Percentiles rank a stretch among this genome's conserved stretches.
Evolutionary conservation across 2,329 filamentous ascomycete genomes (phyloP).

Genomic region (Aspergillus alliaceus): DNA sequence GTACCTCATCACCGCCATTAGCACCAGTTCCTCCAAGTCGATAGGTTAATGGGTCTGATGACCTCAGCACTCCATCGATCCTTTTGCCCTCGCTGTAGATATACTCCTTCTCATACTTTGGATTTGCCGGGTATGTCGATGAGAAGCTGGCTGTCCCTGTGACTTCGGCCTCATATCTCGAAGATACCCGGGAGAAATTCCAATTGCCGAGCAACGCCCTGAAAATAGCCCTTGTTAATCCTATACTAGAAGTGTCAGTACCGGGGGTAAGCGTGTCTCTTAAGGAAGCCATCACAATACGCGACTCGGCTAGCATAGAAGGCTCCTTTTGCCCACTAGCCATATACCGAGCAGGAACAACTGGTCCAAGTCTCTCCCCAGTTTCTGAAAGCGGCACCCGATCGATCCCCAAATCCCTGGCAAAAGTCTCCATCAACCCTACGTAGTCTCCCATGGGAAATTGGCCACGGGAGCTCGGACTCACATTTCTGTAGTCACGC

Average conservation of each 20-base stretch:
- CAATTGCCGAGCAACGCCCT: constrained; percentile 69
- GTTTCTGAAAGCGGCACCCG: constrained; percentile 42
- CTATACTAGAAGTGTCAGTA: constrained; percentile 2
- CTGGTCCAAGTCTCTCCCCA: constrained; percentile 34
- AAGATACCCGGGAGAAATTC: constrained; percentile 54
- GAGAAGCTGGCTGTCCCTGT: constrained; percentile 65
- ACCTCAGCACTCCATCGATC: background rate
- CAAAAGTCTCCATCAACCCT: constrained; percentile 72
- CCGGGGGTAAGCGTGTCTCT: constrained; percentile 31
- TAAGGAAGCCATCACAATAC: constrained; percentile 53
- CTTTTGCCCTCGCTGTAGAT: constrained; percentile 26
- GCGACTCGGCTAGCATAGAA: constrained; percentile 26
- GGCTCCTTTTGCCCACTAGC: background rate
- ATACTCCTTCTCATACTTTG: constrained; percentile 36
- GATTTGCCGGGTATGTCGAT: constrained; percentile 57
- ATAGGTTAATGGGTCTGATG: constrained; percentile 8
- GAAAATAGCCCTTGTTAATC: constrained; percentile 60
- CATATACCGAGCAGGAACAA: constrained; percentile 58
- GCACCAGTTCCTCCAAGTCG: constrained; percentile 3
- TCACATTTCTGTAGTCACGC: constrained; percentile 20
- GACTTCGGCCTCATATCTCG: constrained; percentile 55
- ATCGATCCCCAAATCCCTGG: constrained; percentile 56
- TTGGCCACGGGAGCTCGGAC: constrained; percentile 51
- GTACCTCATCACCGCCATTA: background rate
- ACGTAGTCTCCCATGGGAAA: constrained; percentile 84